Evolutionary conservation across 1,284 basidiomycete species (phyloP).

Genomic region (Ceratobasidium sp.): DNA sequence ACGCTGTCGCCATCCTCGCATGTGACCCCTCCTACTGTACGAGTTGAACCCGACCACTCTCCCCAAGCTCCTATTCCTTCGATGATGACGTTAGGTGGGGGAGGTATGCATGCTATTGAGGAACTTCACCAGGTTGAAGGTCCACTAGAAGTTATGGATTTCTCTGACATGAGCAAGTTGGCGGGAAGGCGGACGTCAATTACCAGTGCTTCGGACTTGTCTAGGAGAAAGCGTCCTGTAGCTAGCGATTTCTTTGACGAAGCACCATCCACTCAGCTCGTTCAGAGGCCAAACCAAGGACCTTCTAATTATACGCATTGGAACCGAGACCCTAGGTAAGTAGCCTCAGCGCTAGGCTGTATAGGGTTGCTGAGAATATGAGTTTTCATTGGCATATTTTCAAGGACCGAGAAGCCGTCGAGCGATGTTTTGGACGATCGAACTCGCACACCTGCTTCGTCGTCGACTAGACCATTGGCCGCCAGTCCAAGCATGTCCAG

Average conservation of each 20-base stretch:
- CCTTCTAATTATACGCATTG: slow-evolving; percentile 13
- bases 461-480: neutral
- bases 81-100: neutral
- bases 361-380: neutral
- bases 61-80: neutral
- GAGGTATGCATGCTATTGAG: slow-evolving; percentile 19
- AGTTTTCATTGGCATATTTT: neutral
- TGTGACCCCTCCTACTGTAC: neutral
- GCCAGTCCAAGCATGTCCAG: slow-evolving; percentile 1
- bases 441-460: slow-evolving; percentile 20
- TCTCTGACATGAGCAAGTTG: slow-evolving; percentile 76
- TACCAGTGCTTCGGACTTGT: slow-evolving; percentile 53
- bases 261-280: slow-evolving; percentile 11
- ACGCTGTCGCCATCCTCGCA: neutral
- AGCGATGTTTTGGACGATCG: slow-evolving; percentile 3
- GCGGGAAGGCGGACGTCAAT: slow-evolving; percentile 57
- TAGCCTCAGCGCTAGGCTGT: neutral
- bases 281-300: neutral
- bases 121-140: slow-evolving; percentile 56
- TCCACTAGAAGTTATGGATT: slow-evolving; percentile 78
- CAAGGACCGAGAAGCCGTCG: neutral
- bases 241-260: slow-evolving; percentile 69
- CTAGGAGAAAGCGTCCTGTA: slow-evolving; percentile 54
- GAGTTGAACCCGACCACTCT: neutral
- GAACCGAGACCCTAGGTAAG: slow-evolving; percentile 25